Evolutionary conservation across 345 rosid species (phyloP), one percentile per base, ranked within the genome.

Genomic region (Gossypium australe): DNA sequence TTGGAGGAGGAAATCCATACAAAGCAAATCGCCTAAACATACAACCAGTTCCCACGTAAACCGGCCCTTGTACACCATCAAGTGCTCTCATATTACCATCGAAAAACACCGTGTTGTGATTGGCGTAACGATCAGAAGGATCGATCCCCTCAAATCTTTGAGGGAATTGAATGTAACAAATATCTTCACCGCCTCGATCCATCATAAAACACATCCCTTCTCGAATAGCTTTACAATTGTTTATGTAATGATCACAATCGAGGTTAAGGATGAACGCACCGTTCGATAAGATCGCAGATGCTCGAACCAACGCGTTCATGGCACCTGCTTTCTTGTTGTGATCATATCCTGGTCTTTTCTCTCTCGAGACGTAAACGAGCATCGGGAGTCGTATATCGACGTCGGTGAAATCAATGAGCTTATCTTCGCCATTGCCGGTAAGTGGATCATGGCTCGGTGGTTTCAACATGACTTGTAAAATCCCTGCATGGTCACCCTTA

Each of bases 181-280:
- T 91, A 66, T 79, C 81, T 79, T 95, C 99, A 1, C 99, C 99
- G 0, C 94, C 97, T 77, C 89, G 78, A 53, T 95, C 99, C 99
- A 95, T 87, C 99, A 95, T 90, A 72, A 95, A 93, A 75, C 98
- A 93, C 97, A 95, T 93, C 56, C 99, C 99, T 83, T 95, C 99
- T 2, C 97, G 85, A 24, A 95, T 22, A 65, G 99, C 98, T 78
- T 85, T 89, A 78, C 94, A 93, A 73, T 95, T 95, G 81, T 87
- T 85, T 51, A 93, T 80, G 84, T 95, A 95, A 80, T 95, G 99
- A 79, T 95, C 99, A n/a, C 98, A 95, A 67, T 95, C 99, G 11
- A 95, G 84, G 80, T 95, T 95, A 52, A 95, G 96, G 17, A 93
- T 95, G 83, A 93, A 95, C 2, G 98, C 91, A 5, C 98, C 99